Conservation (phyloP, 2,329 filamentous ascomycete species). For the Xylaria sp. region DNA sequence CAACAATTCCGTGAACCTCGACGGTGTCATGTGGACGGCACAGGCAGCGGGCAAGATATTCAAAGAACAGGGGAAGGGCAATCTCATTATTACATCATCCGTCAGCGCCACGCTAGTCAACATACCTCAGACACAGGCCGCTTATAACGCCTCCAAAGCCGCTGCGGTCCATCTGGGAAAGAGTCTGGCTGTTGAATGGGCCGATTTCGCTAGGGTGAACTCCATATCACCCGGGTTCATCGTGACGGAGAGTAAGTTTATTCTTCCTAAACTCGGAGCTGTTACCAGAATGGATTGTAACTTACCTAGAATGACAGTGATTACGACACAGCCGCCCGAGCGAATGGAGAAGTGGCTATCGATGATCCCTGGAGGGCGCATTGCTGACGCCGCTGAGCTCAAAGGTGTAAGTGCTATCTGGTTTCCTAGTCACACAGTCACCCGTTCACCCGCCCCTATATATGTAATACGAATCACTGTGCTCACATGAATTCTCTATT, state of each 20-base stretch:
- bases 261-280: background rate
- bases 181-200: constrained; percentile 51
- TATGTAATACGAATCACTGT: background rate
- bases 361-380: constrained; percentile 40
- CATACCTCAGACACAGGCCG: constrained; percentile 23
- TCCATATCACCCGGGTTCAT: constrained; percentile 47
- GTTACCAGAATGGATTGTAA: background rate
- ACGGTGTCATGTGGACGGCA: constrained; percentile 51
- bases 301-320: constrained; percentile 30
- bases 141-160: constrained; percentile 20
- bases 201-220: constrained; percentile 49
- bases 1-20: constrained; percentile 48
- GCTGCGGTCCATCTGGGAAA: constrained; percentile 49
- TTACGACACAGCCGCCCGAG: constrained; percentile 40
- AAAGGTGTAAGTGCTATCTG: constrained; percentile 35
- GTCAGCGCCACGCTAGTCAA: constrained; percentile 23
- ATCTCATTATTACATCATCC: constrained; percentile 22
- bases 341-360: constrained; percentile 39
- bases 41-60: constrained; percentile 49
- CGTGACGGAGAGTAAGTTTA: constrained; percentile 39
- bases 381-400: constrained; percentile 43
- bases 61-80: constrained; percentile 41
- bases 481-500: constrained; percentile 2
- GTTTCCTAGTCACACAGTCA: no score
- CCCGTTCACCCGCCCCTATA: background rate